These are phyloP conservation scores for Leccinum subtestaceum DNA, from an alignment of 768 basidiomycete species.

Conservation along the genomic window DNA sequence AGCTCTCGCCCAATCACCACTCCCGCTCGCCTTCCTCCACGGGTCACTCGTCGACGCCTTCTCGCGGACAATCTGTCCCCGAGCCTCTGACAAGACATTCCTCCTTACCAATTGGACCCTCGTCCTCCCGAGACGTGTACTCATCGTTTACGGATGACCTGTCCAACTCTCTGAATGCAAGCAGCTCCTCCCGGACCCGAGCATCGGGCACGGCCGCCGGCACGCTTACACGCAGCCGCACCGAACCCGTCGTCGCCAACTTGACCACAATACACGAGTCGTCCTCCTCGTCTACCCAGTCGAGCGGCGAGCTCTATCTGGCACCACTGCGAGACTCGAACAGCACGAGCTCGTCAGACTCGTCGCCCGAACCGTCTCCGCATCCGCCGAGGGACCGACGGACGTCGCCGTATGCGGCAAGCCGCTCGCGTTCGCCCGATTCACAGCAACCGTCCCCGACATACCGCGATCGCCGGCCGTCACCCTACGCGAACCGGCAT, in stretches of 20 bases:
- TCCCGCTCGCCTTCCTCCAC: constrained; percentile 26
- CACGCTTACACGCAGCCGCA: constrained; percentile 28
- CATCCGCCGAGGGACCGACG: constrained; percentile 21
- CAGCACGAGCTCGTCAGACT: constrained; percentile 14
- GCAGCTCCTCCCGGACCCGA: constrained; percentile 18
- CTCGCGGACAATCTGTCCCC: constrained; percentile 18
- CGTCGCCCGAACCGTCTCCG: constrained; percentile 30
- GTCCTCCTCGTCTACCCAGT: constrained; percentile 13
- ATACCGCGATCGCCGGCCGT: constrained; percentile 25
- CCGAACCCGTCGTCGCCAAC: constrained; percentile 26
- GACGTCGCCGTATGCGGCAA: constrained; percentile 19
- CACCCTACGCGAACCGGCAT: constrained; percentile 20
- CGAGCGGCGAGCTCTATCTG: constrained; percentile 28
- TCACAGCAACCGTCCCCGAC: constrained; percentile 20
- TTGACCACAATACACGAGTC: constrained; percentile 29
- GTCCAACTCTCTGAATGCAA: constrained; percentile 18
- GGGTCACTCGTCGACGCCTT: constrained; percentile 14
- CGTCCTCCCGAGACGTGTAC: constrained; percentile 22
- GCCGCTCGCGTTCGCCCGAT: constrained; percentile 20
- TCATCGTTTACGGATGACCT: constrained; percentile 28
- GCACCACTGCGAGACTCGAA: constrained; percentile 21
- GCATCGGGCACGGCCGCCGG: not conserved
- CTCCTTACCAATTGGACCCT: constrained; percentile 24
- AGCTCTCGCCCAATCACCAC: constrained; percentile 12
- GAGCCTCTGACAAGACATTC: constrained; percentile 25